These are phyloP conservation scores for Lolium rigidum DNA, from an alignment of 176 grass and related monocot genomes.

Conservation along the genomic window DNA sequence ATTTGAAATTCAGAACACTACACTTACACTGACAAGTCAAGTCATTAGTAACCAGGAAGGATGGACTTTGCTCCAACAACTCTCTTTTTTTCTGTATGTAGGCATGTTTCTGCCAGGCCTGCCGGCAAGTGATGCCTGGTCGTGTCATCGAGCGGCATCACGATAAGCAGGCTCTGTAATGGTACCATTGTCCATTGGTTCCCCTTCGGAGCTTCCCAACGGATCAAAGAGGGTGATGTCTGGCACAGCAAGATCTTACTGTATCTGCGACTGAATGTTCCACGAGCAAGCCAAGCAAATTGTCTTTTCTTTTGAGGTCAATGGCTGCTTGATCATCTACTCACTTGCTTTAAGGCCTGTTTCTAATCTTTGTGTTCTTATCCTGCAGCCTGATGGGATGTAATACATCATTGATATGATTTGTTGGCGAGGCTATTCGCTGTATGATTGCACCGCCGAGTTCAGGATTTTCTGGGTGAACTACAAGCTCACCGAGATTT, in stretches of 20 bases:
- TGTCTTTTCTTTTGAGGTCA: not conserved
- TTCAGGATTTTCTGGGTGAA: slow-evolving; percentile 92
- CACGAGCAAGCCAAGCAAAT: slow-evolving; percentile 57
- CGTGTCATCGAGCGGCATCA: slow-evolving; percentile 71
- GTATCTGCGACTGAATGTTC: slow-evolving; percentile 89
- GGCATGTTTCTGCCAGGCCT: slow-evolving; percentile 85
- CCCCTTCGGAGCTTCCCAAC: slow-evolving; percentile 78
- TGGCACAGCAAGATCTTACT: slow-evolving; percentile 75
- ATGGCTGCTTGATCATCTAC: not conserved
- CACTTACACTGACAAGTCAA: not conserved
- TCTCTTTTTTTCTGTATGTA: slow-evolving; percentile 20
- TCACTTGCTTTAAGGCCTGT: not conserved
- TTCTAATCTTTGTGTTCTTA: slow-evolving; percentile 27
- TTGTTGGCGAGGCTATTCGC: slow-evolving; percentile 77
- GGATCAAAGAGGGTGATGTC: slow-evolving; percentile 69
- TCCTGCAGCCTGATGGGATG: slow-evolving; percentile 64
- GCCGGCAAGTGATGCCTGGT: slow-evolving; percentile 80
- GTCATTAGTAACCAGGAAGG: not conserved
- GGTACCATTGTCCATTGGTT: slow-evolving; percentile 82
- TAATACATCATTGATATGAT: slow-evolving; percentile 95
- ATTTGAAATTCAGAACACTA: no score
- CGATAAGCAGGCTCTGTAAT: slow-evolving; percentile 75
- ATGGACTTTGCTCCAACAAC: not conserved
- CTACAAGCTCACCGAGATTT: slow-evolving; percentile 74
- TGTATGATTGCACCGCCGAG: slow-evolving; percentile 80